Evolutionary conservation across 2,329 filamentous ascomycete species (phyloP).

Genomic region (Alternaria incomplexa): DNA sequence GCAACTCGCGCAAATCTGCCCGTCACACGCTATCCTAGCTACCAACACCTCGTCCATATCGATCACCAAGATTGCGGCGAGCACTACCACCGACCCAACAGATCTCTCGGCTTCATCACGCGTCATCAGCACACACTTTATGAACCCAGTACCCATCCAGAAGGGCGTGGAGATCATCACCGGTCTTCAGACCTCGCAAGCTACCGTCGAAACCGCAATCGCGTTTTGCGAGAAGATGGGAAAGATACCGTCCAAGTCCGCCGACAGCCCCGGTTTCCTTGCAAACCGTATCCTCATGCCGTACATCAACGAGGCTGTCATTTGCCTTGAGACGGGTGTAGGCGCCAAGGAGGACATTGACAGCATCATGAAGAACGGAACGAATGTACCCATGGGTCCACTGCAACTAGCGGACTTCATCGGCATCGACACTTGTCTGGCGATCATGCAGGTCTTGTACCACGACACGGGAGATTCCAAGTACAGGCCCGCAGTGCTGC

Average conservation of each 20-base stretch:
- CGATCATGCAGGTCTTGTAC: slow-evolving; percentile 96
- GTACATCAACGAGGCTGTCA: slow-evolving; percentile 97
- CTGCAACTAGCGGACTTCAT: slow-evolving; percentile 95
- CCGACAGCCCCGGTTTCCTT: slow-evolving; percentile 91
- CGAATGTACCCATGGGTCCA: slow-evolving; percentile 97
- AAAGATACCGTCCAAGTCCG: slow-evolving; percentile 85
- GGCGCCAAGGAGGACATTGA: slow-evolving; percentile 92
- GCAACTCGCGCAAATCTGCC: slow-evolving; percentile 79
- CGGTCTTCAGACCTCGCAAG: slow-evolving; percentile 85
- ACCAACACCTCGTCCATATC: slow-evolving; percentile 99
- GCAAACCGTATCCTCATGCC: slow-evolving; percentile 98
- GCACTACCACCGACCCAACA: slow-evolving; percentile 77
- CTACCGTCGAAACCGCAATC: slow-evolving; percentile 81
- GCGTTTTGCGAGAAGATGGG: slow-evolving; percentile 91
- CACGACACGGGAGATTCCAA: slow-evolving; percentile 93
- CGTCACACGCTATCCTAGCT: slow-evolving; percentile 85
- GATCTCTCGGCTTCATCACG: slow-evolving; percentile 83
- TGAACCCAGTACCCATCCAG: slow-evolving; percentile 97
- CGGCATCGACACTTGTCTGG: slow-evolving; percentile 91
- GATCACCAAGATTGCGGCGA: slow-evolving; percentile 92
- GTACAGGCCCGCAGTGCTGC: slow-evolving; percentile 85
- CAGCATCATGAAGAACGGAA: slow-evolving; percentile 98
- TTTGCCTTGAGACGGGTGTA: slow-evolving; percentile 92
- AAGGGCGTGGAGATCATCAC: slow-evolving; percentile 98
- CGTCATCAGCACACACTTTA: slow-evolving; percentile 96